Evolutionary conservation across 352 stramenopile genomes (phyloP), one percentile per base, ranked within the genome.

Genomic region (Blastocystis sp.): DNA sequence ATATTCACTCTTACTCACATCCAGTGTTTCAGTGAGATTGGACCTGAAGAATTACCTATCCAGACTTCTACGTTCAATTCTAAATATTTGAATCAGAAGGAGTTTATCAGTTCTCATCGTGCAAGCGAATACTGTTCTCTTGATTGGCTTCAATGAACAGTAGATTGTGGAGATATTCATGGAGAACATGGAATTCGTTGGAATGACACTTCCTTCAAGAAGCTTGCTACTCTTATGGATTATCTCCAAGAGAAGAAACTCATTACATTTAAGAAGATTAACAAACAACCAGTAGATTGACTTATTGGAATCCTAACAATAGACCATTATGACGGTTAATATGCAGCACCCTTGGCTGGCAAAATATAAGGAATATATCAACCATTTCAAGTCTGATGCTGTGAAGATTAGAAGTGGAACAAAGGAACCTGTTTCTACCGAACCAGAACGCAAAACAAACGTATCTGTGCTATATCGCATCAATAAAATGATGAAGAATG

Each of bases 51-150:
- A n/a, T 42, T 83, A 1, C 71, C 71, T 9, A 37, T 83, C 21
- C 71, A 83, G 35, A 56, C 66, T 9, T 83, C 71, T 3, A 83
- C 46, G 12, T 83, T 83, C 71, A 63, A 83, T 56, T 65, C 43
- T 56, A 83, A 83, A n/a, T 83, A 67, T 16, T 49, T 83, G 4
- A 24, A 7, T 14, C 19, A 37, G 14, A 29, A 19, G 14, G 42
- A 63, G n/a, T 65, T 37, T 43, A 37, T 83, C 14, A 65, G 66
- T 43, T 24, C 4, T 35, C 51, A 65, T 14, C 29, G 3, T 14
- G 21, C 46, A 14, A 83, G 71, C 29, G 29, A 57, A 54, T 83
- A 67, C 39, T 83, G 71, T 83, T 69, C 14, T 24, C 29, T 14
- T 27, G 6, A 7, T 3, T 32, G 12, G 2, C 1, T 24, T 0